Percentiles rank a stretch among this genome's conserved stretches.
phyloP scores from a whole-genome alignment of 768 basidiomycete species.

The Candolleomyces efflorescens region DNA sequence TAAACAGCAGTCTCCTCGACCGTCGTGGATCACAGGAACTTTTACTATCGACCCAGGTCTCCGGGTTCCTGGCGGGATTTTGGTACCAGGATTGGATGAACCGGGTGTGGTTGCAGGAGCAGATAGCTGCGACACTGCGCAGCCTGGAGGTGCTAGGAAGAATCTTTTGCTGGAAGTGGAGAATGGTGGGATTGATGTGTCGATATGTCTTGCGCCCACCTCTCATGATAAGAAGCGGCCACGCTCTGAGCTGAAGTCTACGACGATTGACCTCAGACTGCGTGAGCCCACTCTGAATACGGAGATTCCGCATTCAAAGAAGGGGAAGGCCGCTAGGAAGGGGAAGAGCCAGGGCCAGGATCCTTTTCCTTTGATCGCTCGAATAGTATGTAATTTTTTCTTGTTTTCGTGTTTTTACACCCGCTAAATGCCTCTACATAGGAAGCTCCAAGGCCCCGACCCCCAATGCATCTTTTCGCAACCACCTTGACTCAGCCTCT shows the following conservation, averaged over 20 bases:
- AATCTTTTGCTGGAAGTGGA: slow-evolving; percentile 37
- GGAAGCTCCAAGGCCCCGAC: slow-evolving; percentile 34
- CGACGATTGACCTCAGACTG: slow-evolving; percentile 27
- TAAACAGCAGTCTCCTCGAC: background rate
- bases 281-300: slow-evolving; percentile 13
- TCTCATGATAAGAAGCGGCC: slow-evolving; percentile 6
- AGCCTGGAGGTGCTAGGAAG: slow-evolving; percentile 13
- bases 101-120: background rate
- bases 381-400: slow-evolving; percentile 27
- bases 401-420: background rate
- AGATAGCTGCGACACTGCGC: background rate
- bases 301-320: slow-evolving; percentile 10
- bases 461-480: slow-evolving; percentile 30
- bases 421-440: slow-evolving; percentile 9
- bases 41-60: slow-evolving; percentile 9
- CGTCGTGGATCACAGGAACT: slow-evolving; percentile 6
- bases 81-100: too few relatives aligned
- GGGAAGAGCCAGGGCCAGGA: background rate
- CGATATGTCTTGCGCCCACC: slow-evolving; percentile 32
- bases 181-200: slow-evolving; percentile 37
- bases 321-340: slow-evolving; percentile 9
- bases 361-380: slow-evolving; percentile 30
- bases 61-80: background rate
- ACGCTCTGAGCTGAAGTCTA: slow-evolving; percentile 14
- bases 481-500: slow-evolving; percentile 12